A percentile compares a stretch with the other conserved stretches of the same genome.
phyloP scores from a whole-genome alignment of 495 filamentous ascomycete species.

The Immersiella caudata region DNA sequence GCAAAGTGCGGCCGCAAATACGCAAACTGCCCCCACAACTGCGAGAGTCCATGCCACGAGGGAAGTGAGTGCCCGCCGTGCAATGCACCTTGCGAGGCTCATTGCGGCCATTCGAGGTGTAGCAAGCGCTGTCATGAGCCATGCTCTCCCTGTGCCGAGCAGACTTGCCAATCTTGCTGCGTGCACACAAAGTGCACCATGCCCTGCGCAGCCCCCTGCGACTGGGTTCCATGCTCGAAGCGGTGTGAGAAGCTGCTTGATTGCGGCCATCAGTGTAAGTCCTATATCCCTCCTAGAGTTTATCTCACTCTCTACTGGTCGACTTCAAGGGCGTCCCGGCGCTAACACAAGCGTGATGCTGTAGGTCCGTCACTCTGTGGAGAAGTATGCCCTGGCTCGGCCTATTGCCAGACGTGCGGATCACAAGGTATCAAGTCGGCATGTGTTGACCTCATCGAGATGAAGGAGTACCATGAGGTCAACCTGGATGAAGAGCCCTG shows the following conservation, averaged over 20 bases:
- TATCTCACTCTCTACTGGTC: background rate
- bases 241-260: conserved; percentile 59
- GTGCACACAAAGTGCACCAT: conserved; percentile 62
- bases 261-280: conserved; percentile 64
- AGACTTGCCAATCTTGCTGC: conserved; percentile 50
- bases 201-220: conserved; percentile 75
- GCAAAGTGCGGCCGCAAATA: conserved; percentile 57
- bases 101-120: conserved; percentile 60
- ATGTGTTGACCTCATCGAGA: conserved; percentile 31
- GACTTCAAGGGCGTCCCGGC: background rate
- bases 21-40: conserved; percentile 59
- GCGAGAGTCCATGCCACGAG: conserved; percentile 36
- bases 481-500: conserved; percentile 26
- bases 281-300: background rate
- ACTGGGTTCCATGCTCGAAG: conserved; percentile 65
- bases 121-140: conserved; percentile 60
- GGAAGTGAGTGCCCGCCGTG: conserved; percentile 59
- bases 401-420: conserved; percentile 62
- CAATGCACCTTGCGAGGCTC: conserved; percentile 52
- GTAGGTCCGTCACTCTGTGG: conserved; percentile 63
- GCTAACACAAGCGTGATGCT: background rate
- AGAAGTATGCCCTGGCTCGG: conserved; percentile 59
- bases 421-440: conserved; percentile 44
- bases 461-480: conserved; percentile 29
- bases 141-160: conserved; percentile 65